Conservation (phyloP, 2,329 filamentous ascomycete genomes). For the Ascochyta fabae region DNA sequence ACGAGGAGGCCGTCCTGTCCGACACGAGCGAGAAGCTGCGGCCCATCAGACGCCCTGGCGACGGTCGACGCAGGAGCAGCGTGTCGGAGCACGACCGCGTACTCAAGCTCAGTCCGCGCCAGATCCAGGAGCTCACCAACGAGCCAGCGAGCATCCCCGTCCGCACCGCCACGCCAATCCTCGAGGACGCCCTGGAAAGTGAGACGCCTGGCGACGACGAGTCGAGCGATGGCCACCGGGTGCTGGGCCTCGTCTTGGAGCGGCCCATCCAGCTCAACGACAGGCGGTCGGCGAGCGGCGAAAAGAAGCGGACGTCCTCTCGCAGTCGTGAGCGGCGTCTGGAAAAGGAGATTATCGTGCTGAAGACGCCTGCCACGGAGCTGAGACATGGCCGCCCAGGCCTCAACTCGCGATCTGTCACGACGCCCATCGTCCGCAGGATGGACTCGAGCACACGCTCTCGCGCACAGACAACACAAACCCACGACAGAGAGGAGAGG, state of each 20-base stretch:
- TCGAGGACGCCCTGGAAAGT: constrained; percentile 42
- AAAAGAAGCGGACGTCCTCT: constrained; percentile 5
- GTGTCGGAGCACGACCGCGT: constrained; percentile 50
- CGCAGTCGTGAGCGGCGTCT: constrained; percentile 20
- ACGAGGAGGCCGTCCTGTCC: constrained; percentile 42
- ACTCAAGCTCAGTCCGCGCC: constrained; percentile 60
- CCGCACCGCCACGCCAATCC: constrained; percentile 50
- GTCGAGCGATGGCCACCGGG: constrained; percentile 22
- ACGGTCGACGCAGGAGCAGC: constrained; percentile 44
- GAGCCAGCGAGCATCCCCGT: constrained; percentile 62
- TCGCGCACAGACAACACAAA: constrained; percentile 40
- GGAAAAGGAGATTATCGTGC: constrained; percentile 40
- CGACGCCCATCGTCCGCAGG: constrained; percentile 46
- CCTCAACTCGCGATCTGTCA: constrained; percentile 43
- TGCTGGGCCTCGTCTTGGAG: constrained; percentile 32
- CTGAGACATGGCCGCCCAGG: constrained; percentile 38
- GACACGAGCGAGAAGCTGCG: constrained; percentile 42
- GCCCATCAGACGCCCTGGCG: constrained; percentile 46
- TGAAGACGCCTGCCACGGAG: constrained; percentile 38
- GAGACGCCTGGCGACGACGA: constrained; percentile 27
- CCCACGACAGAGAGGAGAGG: constrained; percentile 31
- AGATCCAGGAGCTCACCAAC: constrained; percentile 62
- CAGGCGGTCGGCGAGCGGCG: background rate
- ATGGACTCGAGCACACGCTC: constrained; percentile 41
- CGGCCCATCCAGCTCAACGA: constrained; percentile 24